Evolutionary conservation across 2,329 filamentous ascomycete species (phyloP), one percentile per base, ranked within the genome.

Genomic region (Fusarium tuaranense): DNA sequence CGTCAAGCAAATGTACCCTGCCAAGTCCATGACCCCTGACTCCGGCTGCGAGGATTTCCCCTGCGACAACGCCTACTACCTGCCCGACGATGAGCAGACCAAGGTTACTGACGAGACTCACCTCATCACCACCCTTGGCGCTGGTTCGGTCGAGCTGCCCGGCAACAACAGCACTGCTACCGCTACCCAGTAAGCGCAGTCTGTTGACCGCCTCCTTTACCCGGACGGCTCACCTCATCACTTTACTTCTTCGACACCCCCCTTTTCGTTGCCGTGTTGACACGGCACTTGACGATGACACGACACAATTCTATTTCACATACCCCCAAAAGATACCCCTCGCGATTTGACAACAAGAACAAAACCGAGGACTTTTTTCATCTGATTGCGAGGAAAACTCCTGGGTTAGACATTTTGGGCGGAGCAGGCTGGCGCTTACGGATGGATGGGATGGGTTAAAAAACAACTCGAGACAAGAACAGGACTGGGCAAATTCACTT

Each of bases 1-100:
- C 76, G 84, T 91, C 77, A 89, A 90, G 85, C 81, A 86, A 82
- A 85, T 90, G 80, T 90, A 82, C 82, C 88, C 88, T 32, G 80
- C 79, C 65, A 76, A 63, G 62, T 63, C 72, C 67, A 76, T 83
- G 73, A 72, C 71, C 70, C 85, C 76, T 68, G 81, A 86, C 77
- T 89, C 87, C 22, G 89, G 88, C 48, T 90, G 89, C 81, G 80
- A 83, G 63, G 66, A 73, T 12, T 89, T 87, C 83, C 88, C 88
- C 58, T 91, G 88, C 82, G 71, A 83, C 78, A 89, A 87, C 72
- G 85, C 82, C 70, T 91, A 91, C 85, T 89, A 87, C 81, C 79
- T 83, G 18, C 78, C 84, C 12, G 86, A 91, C 67, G 89, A 91
- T 70, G 76, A 90, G 73, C 87, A 89, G 82, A 91, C 89, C 78